Percentiles rank a stretch among this genome's conserved stretches.
Evolutionary conservation across 495 filamentous ascomycete species (phyloP).

Genomic region (Pseudevernia furfuracea): DNA sequence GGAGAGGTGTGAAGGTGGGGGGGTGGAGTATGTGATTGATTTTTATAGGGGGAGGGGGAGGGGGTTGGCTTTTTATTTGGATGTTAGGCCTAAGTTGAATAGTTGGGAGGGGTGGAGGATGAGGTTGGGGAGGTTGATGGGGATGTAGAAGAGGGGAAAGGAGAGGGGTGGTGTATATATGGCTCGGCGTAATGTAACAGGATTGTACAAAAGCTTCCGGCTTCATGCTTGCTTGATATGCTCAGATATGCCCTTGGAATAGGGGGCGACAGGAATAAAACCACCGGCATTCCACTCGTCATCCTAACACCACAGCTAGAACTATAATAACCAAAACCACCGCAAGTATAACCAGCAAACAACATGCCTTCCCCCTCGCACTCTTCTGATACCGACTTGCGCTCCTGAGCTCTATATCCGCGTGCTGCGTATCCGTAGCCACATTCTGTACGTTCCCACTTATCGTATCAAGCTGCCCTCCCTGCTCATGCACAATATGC

Average conservation of each 20-base stretch:
- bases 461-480: conserved; percentile 81
- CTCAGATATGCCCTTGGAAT: conserved; percentile 3
- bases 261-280: neutral
- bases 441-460: conserved; percentile 77
- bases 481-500: conserved; percentile 91
- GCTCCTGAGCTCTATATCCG: conserved; percentile 72
- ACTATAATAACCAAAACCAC: conserved; percentile 84
- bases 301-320: conserved; percentile 70
- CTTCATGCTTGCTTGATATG: neutral
- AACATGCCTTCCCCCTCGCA: conserved; percentile 85
- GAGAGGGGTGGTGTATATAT: conserved; percentile 13
- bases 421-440: conserved; percentile 69
- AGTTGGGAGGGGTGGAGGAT: conserved; percentile 82
- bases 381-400: conserved; percentile 89
- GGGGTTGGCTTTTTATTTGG: conserved; percentile 83
- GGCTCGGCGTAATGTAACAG: neutral
- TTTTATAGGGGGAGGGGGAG: conserved; percentile 79
- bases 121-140: conserved; percentile 56
- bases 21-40: conserved; percentile 91
- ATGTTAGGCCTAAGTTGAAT: conserved; percentile 93
- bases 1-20: conserved; percentile 75
- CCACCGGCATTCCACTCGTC: conserved; percentile 13
- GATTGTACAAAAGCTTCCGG: neutral
- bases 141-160: conserved; percentile 34
- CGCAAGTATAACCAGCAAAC: conserved; percentile 81